These are phyloP conservation scores for Novymonas esmeraldas DNA, from an alignment of 208 protist genomes.

Conservation along the genomic window DNA sequence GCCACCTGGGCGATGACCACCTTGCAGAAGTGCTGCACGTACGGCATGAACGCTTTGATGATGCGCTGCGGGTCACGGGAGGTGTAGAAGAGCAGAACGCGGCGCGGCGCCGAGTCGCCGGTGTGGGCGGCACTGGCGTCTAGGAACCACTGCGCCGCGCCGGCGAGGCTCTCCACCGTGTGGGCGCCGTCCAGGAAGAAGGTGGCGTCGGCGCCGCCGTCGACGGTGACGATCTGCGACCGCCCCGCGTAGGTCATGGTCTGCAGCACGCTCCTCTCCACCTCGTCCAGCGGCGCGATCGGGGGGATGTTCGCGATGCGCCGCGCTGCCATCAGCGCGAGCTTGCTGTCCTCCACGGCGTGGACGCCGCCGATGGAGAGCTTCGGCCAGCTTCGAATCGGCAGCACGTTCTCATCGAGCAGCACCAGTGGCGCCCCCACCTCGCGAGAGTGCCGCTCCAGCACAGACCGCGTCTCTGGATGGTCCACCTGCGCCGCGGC, in stretches of 20 bases:
- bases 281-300: constrained; percentile 58
- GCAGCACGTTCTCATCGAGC: constrained; percentile 63
- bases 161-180: constrained; percentile 77
- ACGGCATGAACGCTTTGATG: constrained; percentile 81
- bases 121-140: constrained; percentile 52
- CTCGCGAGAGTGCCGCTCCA: constrained; percentile 52
- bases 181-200: constrained; percentile 91
- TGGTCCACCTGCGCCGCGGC: constrained; percentile 73
- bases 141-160: constrained; percentile 81
- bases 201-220: constrained; percentile 44
- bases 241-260: constrained; percentile 75
- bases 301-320: constrained; percentile 60
- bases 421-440: constrained; percentile 56
- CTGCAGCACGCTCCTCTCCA: constrained; percentile 61
- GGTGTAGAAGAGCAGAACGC: constrained; percentile 83
- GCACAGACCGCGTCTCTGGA: constrained; percentile 54
- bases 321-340: constrained; percentile 76
- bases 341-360: constrained; percentile 83
- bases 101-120: constrained; percentile 42
- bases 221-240: constrained; percentile 68
- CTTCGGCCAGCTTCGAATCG: constrained; percentile 66
- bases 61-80: constrained; percentile 66
- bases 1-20: constrained; percentile 60
- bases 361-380: constrained; percentile 80
- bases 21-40: constrained; percentile 62